A percentile compares a stretch with the other conserved stretches of the same genome.
These are phyloP conservation scores for Nymphaea thermarum DNA, from an alignment of 164 flowering plant genomes.

Conservation along the genomic window DNA sequence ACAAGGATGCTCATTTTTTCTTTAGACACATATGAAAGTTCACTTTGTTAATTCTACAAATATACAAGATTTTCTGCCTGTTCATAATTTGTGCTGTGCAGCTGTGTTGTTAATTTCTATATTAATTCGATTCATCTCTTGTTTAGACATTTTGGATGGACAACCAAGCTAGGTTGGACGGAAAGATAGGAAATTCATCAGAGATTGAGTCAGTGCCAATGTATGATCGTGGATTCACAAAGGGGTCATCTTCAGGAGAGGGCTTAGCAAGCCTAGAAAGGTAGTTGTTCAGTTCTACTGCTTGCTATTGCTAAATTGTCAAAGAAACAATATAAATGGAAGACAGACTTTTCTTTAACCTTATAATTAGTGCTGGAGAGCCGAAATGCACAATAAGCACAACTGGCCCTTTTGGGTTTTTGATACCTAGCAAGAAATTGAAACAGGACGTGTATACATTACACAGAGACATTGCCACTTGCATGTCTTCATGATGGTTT, in stretches of 20 bases:
- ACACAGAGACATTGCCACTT: too few species aligned
- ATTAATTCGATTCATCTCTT: not conserved
- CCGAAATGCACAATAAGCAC: too few species aligned
- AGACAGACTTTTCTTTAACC: too few species aligned
- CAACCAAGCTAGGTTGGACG: constrained; percentile 30
- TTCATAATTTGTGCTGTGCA: not conserved
- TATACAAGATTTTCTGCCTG: not conserved
- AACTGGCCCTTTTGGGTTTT: too few species aligned
- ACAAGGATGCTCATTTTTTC: too few species aligned
- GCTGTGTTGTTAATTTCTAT: not conserved
- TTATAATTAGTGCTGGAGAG: too few species aligned
- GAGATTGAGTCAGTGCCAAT: constrained; percentile 54
- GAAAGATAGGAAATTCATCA: constrained; percentile 18
- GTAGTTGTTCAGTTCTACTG: constrained; percentile 22
- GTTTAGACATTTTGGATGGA: constrained; percentile 90
- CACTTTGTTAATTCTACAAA: not conserved
- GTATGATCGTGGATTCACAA: constrained; percentile 82
- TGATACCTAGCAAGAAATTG: too few species aligned
- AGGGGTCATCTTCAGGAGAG: constrained; percentile 51
- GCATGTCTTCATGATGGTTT: too few species aligned
- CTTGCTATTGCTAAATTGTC: not conserved
- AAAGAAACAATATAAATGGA: too few species aligned
- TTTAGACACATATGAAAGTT: too few species aligned
- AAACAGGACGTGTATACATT: too few species aligned
- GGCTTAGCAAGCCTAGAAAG: constrained; percentile 39